Percentiles rank a stretch among this genome's conserved stretches.
Conservation (phyloP, 495 filamentous ascomycete genomes). For the Neurospora sp. region DNA sequence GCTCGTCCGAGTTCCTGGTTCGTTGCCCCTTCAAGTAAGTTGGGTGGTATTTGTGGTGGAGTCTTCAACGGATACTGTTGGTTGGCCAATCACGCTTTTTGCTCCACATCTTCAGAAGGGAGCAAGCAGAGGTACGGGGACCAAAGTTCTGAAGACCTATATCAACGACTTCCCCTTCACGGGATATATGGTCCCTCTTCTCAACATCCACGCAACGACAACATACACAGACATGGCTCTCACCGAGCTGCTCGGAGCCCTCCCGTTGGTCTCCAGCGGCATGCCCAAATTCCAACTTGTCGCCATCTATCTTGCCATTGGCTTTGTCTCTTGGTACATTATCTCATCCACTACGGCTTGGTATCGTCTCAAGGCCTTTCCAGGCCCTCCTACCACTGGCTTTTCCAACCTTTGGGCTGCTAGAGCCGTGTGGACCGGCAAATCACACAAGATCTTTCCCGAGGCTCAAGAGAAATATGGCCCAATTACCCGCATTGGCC, state of each 20-base stretch:
- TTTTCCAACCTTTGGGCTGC: slow-evolving; percentile 14
- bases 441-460: not conserved
- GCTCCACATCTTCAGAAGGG: not conserved
- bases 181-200: not conserved
- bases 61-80: not conserved
- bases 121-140: not conserved
- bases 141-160: not conserved
- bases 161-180: not conserved
- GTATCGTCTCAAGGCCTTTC: slow-evolving; percentile 13
- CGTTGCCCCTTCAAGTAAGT: not conserved
- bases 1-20: not conserved
- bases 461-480: slow-evolving; percentile 30
- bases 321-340: slow-evolving; percentile 3
- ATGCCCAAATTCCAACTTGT: not conserved
- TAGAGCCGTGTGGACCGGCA: not conserved
- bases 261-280: not conserved
- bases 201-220: not conserved
- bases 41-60: not conserved
- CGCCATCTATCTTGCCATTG: not conserved
- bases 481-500: slow-evolving; percentile 31
- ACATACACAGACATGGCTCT: not conserved
- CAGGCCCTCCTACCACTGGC: slow-evolving; percentile 9
- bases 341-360: slow-evolving; percentile 2
- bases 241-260: not conserved
- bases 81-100: not conserved